These are phyloP conservation scores for Tuber aestivum DNA, from an alignment of 495 filamentous ascomycete species.

Conservation along the genomic window DNA sequence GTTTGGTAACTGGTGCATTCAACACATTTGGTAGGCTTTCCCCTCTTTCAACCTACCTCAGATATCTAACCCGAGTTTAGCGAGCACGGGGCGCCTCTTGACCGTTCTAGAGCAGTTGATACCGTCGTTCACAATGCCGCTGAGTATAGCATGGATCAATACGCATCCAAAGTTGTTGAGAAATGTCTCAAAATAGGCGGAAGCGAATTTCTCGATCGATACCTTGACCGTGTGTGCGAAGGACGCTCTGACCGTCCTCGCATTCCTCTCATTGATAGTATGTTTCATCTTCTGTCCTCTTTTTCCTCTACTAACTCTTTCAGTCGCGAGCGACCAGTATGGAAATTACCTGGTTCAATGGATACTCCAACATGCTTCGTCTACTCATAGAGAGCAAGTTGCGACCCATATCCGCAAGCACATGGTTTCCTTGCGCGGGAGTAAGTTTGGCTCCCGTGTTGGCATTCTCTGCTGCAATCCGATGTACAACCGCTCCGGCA, in stretches of 20 bases:
- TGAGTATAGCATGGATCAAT: slow-evolving; percentile 98
- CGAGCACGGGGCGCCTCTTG: slow-evolving; percentile 86
- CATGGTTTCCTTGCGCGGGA: slow-evolving; percentile 97
- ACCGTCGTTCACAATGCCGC: slow-evolving; percentile 87
- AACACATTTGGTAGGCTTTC: slow-evolving; percentile 71
- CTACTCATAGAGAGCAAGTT: slow-evolving; percentile 86
- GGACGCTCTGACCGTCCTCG: slow-evolving; percentile 83
- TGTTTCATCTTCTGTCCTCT: slow-evolving; percentile 39
- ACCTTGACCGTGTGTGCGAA: slow-evolving; percentile 89
- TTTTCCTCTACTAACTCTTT: slow-evolving; percentile 39
- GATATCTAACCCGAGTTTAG: slow-evolving; percentile 23
- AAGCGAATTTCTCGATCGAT: slow-evolving; percentile 81
- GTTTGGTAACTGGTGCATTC: slow-evolving; percentile 99
- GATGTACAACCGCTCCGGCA: slow-evolving; percentile 39
- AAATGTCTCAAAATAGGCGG: slow-evolving; percentile 98
- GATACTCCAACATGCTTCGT: slow-evolving; percentile 78
- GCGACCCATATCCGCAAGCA: slow-evolving; percentile 93
- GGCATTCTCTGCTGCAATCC: slow-evolving; percentile 99
- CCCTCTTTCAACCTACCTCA: background rate
- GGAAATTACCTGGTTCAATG: slow-evolving; percentile 98
- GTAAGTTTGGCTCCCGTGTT: slow-evolving; percentile 95
- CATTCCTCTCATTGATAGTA: slow-evolving; percentile 93
- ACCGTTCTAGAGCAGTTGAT: slow-evolving; percentile 88
- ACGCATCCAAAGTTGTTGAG: slow-evolving; percentile 97
- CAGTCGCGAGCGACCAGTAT: slow-evolving; percentile 93